phyloP scores from a whole-genome alignment of 1,139 yeast species.

The Taiozyma sp. region DNA sequence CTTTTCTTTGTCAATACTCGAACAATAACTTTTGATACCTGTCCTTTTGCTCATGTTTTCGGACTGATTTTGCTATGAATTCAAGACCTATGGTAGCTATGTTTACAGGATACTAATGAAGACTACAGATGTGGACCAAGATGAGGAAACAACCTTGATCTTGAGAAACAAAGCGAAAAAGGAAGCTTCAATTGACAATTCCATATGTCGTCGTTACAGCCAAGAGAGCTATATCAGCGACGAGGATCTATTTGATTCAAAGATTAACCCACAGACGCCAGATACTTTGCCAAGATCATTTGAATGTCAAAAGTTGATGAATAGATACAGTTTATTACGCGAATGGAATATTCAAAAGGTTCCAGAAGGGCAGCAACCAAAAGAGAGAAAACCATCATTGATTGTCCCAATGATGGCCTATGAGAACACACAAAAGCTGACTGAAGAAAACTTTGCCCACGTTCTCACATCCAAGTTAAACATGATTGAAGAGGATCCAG shows the following conservation, averaged over 20 bases:
- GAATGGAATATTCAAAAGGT: background rate
- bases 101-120: background rate
- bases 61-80: background rate
- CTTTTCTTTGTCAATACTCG: background rate
- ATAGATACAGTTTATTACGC: background rate
- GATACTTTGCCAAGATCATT: background rate
- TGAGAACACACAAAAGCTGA: background rate
- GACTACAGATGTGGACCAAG: background rate
- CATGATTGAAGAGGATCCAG: constrained; percentile 1
- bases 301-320: background rate
- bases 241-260: background rate
- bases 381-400: background rate
- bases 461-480: background rate
- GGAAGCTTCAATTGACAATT: background rate
- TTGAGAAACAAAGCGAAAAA: background rate
- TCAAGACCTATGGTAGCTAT: background rate
- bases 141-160: constrained; percentile 4
- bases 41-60: background rate
- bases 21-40: background rate
- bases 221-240: background rate
- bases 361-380: background rate
- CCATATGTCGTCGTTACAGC: background rate
- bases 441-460: background rate
- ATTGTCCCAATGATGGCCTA: background rate
- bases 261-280: background rate